Base-by-base conservation (phyloP, 106 monocot genomes). In the Dactylorhiza incarnata region DNA sequence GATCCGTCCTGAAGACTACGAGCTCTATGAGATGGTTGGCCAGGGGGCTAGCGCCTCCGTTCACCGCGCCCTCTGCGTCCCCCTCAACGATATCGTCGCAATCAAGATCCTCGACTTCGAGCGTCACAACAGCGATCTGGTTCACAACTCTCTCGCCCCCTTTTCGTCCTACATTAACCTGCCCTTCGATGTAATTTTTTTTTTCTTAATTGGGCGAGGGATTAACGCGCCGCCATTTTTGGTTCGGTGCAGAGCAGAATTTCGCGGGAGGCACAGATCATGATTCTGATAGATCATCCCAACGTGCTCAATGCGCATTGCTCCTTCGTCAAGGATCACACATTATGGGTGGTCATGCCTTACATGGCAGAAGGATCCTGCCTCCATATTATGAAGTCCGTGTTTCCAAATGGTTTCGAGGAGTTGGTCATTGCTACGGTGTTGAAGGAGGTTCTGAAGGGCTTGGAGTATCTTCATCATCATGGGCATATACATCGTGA, bases 401-500 rank as follows among this genome's bases (percentile, higher is more conserved):
- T 74, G 15, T 88, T 82, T 72, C 87, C 87, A n/a, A 73, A 90
- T 77, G 99, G 99, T 72, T 90, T 99, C 24, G 84, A 88, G 59
- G 99, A 99, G 80, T 68, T 70, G 46, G 76, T 94, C 66, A 99
- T 99, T 71, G 91, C 91, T 66, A 89, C 87, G 25, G 17, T 99
- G 7, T 74, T 99, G 53, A 84, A 85, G 55, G 99, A 94, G 74
- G 89, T 84, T 37, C 74, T 99, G 16, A 94, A 87, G 84, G 94
- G 84, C 1, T 80, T 99, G 37, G 91, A 83, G 45, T 99, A 99
- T 82, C 91, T 99, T 74, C 99, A 99, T 79, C 86, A 78, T 51
- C 89, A 90, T 65, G 99, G 99, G 6, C 91, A 92, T 66, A 99
- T 99, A 73, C 99, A 99, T 77, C 84, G 99, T 12, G 99, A 99